Base-by-base conservation (phyloP, 371 early-diverging fungal genomes). In the Apophysomyces sp. region DNA sequence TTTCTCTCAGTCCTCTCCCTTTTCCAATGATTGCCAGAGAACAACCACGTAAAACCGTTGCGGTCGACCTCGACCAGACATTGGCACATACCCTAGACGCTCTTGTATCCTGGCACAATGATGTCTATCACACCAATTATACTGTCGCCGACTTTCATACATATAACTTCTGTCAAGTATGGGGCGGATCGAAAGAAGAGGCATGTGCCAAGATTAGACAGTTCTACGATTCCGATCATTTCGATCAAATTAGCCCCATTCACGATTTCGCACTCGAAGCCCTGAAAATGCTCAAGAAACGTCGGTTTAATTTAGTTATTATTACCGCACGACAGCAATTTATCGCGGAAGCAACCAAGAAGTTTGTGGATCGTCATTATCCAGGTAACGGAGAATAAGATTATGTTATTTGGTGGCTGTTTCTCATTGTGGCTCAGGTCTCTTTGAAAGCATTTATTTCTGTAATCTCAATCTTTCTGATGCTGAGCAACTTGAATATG, bases 281-380 rank as follows among this genome's bases (percentile, higher is more conserved):
- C 4, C 66, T 83, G 49, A 81, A 81, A 68, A 76, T 77, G 44
- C 65, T 83, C 24, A 83, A 83, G 61, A 74, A 77, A 52, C 76
- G 81, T 15, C 71, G 73, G 12, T 80, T 71, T 66, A 70, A 68
- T 3, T 67, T 83, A 34, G 79, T 83, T 13, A 83, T 83, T 57
- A 74, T 83, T 60, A 83, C 83, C 2, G 75, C 79, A 16, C 72
- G 83, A 28, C 83, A 80, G 41, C 83, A 83, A 63, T 83, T 83
- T 54, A 74, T 83, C 27, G 83, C 83, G 16, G 83, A 78, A 58
- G 62, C 75, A 52, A 83, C 83, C 15, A 65, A 60, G 18, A 55
- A 66, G 30, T 68, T 66, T 52, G 62, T 68, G 0, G 60, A 63
- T 44, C 57, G 55, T 5, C 70, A 70, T 57, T 74, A 70, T 62